Evolutionary conservation across 2,329 filamentous ascomycete genomes (phyloP).

Genomic region (Ophiostoma australiae): DNA sequence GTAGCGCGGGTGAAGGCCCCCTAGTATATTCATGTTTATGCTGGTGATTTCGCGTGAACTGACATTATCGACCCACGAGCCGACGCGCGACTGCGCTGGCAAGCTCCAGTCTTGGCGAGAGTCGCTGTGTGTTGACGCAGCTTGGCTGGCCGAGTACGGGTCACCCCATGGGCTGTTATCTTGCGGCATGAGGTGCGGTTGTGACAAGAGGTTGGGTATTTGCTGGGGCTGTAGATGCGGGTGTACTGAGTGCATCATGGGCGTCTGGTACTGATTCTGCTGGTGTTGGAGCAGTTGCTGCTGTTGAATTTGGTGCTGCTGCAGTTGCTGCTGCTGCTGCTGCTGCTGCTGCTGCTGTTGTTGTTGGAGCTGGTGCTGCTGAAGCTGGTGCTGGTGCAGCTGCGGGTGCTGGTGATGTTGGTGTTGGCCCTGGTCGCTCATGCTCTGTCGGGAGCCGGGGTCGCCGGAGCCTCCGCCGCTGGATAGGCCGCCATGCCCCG

Average conservation of each 20-base stretch:
- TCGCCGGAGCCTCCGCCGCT: conserved; percentile 34
- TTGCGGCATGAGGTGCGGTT: conserved; percentile 29
- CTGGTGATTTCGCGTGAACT: conserved; percentile 26
- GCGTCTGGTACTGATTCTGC: neutral
- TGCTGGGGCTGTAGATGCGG: conserved; percentile 10
- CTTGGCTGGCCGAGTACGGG: conserved; percentile 45
- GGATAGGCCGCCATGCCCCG: conserved; percentile 26
- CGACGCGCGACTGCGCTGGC: conserved; percentile 44
- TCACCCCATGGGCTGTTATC: conserved; percentile 44
- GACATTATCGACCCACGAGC: conserved; percentile 47
- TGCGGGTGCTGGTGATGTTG: neutral
- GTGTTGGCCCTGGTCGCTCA: conserved; percentile 30
- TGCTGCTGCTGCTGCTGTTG: neutral
- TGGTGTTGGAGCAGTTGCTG: neutral
- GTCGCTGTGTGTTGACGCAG: conserved; percentile 43
- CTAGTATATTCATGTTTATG: neutral
- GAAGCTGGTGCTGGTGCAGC: neutral
- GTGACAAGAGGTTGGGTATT: conserved; percentile 11
- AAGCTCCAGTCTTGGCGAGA: conserved; percentile 47
- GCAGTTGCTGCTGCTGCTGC: neutral
- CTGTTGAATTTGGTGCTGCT: neutral
- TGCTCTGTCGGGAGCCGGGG: conserved; percentile 33
- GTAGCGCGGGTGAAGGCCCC: conserved; percentile 30
- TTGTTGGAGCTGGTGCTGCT: neutral
- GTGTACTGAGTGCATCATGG: neutral